Percentiles rank a stretch among this genome's conserved stretches.
phyloP scores from a whole-genome alignment of 768 basidiomycete species.

The Podaxis carcinomalis region DNA sequence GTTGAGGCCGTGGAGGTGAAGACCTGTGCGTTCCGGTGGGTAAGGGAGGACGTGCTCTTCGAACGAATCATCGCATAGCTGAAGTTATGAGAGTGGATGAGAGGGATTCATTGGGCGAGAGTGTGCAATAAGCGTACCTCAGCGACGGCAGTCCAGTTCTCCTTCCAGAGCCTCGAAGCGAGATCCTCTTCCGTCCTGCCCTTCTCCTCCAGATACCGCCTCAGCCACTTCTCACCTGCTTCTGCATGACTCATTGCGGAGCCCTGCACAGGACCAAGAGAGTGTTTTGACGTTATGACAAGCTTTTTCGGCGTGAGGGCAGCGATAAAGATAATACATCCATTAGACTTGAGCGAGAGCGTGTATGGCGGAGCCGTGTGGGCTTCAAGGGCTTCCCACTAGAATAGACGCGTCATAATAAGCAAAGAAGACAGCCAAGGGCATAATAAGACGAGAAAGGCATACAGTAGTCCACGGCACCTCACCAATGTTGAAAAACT shows the following conservation, averaged over 20 bases:
- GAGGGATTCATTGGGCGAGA: background rate
- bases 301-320: constrained; percentile 73
- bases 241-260: constrained; percentile 64
- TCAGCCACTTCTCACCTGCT: constrained; percentile 82
- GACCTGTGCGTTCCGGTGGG: constrained; percentile 75
- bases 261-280: constrained; percentile 56
- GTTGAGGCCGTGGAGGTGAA: constrained; percentile 93
- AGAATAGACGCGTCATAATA: background rate
- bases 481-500: constrained; percentile 98
- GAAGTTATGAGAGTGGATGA: background rate
- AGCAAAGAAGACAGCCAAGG: background rate
- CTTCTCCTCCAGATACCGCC: constrained; percentile 53
- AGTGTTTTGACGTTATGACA: constrained; percentile 90
- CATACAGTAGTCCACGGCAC: constrained; percentile 92
- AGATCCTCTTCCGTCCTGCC: constrained; percentile 72
- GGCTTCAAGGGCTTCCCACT: constrained; percentile 74
- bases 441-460: constrained; percentile 12
- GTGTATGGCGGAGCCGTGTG: constrained; percentile 78
- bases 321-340: constrained; percentile 94
- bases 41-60: constrained; percentile 95
- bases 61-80: constrained; percentile 97
- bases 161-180: constrained; percentile 70
- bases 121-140: constrained; percentile 53
- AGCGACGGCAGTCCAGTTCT: constrained; percentile 84
- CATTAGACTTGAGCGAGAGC: constrained; percentile 90